Conservation (phyloP, 2,329 filamentous ascomycete genomes). For the Ascochyta fabae region DNA sequence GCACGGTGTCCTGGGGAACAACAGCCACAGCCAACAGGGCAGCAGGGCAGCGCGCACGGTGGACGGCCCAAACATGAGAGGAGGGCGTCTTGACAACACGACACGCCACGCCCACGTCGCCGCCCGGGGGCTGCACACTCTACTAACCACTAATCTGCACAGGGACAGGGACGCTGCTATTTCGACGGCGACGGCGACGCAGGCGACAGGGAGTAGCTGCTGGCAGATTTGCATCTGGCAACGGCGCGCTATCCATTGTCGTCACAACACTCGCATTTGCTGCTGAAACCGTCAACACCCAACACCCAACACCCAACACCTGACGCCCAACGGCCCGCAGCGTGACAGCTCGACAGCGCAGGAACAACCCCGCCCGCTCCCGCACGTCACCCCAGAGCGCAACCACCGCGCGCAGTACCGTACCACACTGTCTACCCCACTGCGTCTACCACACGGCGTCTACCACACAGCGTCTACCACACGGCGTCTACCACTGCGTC, state of each 20-base stretch:
- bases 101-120: constrained; percentile 31
- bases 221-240: constrained; percentile 26
- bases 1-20: constrained; percentile 17
- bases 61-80: constrained; percentile 23
- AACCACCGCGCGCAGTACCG: constrained; percentile 10
- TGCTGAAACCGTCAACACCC: constrained; percentile 33
- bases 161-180: constrained; percentile 33
- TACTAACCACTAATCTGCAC: constrained; percentile 44
- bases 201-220: constrained; percentile 13
- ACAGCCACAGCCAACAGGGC: constrained; percentile 1
- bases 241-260: constrained; percentile 35
- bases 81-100: constrained; percentile 24
- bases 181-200: constrained; percentile 8
- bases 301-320: constrained; percentile 25
- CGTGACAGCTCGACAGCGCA: constrained; percentile 12
- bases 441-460: no score
- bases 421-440: no score
- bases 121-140: constrained; percentile 38
- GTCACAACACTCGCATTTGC: constrained; percentile 27
- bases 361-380: constrained; percentile 24
- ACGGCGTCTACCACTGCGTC: neutral
- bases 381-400: constrained; percentile 10
- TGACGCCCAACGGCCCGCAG: constrained; percentile 17
- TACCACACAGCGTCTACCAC: neutral
- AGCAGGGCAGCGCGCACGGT: neutral